Evolutionary conservation across 2,329 filamentous ascomycete species (phyloP).

Genomic region (Aspergillus piperis): DNA sequence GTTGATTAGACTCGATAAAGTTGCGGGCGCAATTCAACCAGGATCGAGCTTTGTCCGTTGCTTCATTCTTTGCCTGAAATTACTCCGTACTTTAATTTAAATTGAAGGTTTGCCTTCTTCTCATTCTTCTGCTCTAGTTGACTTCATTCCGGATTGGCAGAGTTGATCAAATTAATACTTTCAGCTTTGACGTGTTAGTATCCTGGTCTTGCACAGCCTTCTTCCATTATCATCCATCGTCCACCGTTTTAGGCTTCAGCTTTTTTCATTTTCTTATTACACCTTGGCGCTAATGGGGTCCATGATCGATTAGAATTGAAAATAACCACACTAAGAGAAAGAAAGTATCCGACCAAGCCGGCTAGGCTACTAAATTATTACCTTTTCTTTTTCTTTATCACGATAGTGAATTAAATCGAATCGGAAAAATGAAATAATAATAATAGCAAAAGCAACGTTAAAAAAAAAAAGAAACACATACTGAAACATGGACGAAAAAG

Average conservation of each 20-base stretch:
- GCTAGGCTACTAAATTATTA: background rate
- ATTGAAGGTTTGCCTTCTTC: constrained; percentile 8
- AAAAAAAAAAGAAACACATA: no score
- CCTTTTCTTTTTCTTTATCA: no score
- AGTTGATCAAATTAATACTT: no score
- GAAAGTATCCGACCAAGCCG: background rate
- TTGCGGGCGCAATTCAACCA: constrained; percentile 16
- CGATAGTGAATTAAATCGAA: background rate
- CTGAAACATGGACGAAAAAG: no score
- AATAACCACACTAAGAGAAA: background rate
- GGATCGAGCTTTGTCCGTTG: constrained; percentile 20
- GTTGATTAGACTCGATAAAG: constrained; percentile 18
- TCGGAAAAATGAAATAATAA: background rate
- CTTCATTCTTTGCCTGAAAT: constrained; percentile 9
- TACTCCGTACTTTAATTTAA: background rate
- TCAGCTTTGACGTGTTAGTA: background rate
- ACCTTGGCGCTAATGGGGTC: background rate
- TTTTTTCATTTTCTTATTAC: background rate
- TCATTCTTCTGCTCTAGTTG: no score
- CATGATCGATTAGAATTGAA: background rate
- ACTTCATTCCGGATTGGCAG: no score
- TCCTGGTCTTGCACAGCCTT: background rate
- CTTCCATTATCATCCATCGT: background rate
- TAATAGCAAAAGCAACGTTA: background rate
- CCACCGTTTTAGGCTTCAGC: background rate